A percentile compares a stretch with the other conserved stretches of the same genome.
Evolutionary conservation across 176 grass and related monocot genomes (phyloP).

Genomic region (Oryza meyeriana): DNA sequence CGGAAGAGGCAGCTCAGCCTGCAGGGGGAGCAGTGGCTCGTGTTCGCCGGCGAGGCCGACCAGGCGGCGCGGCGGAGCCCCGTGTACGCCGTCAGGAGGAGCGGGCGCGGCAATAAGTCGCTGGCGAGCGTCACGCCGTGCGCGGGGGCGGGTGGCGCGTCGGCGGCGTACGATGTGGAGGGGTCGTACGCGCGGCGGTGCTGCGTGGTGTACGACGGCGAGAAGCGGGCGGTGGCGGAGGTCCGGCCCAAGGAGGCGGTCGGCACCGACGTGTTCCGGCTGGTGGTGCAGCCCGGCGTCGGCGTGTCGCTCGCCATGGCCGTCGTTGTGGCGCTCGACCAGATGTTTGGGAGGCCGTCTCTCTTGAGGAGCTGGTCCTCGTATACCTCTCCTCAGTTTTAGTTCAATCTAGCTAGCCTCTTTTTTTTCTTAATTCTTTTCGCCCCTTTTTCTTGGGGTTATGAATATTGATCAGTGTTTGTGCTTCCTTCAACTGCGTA

Average conservation of each 20-base stretch:
- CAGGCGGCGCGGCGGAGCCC: constrained; percentile 14
- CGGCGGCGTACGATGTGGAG: constrained; percentile 48
- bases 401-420: constrained; percentile 11
- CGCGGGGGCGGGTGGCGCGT: not conserved
- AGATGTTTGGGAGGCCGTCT: constrained; percentile 63
- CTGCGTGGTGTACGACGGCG: constrained; percentile 74
- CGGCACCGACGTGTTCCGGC: constrained; percentile 76
- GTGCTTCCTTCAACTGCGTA: constrained; percentile 15
- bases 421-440: not conserved
- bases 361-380: constrained; percentile 62
- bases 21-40: constrained; percentile 59
- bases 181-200: constrained; percentile 74
- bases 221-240: constrained; percentile 56
- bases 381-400: constrained; percentile 12
- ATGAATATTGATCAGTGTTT: constrained; percentile 24
- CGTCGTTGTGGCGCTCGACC: constrained; percentile 76
- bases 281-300: constrained; percentile 54
- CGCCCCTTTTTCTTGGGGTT: constrained; percentile 27
- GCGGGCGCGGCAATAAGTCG: constrained; percentile 15
- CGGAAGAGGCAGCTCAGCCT: constrained; percentile 76
- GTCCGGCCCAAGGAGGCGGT: constrained; percentile 70
- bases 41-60: constrained; percentile 49
- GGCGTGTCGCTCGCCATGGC: constrained; percentile 75
- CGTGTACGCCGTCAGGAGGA: constrained; percentile 51
- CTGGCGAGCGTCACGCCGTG: constrained; percentile 44